Evolutionary conservation across 2,329 filamentous ascomycete species (phyloP), one percentile per base, ranked within the genome.

Genomic region (Aspergillus puulaauensis): DNA sequence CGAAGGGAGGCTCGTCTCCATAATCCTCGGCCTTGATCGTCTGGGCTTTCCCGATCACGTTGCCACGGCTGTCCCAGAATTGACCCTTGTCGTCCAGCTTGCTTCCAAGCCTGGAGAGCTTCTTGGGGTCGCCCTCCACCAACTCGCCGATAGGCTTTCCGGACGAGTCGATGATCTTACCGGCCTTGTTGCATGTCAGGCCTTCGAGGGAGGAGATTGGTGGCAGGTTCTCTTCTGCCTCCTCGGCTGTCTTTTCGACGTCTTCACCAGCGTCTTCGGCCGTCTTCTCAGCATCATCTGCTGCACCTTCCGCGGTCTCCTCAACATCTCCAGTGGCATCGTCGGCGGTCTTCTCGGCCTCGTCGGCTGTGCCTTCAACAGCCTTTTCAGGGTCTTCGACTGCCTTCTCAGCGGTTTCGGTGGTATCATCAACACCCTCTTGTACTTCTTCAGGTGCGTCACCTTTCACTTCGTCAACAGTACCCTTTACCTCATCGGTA

Each of bases 81-180:
- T 88, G 86, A 19, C 86, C 86, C 71, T 86, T 79, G 58, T 80
- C 81, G 62, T 88, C 86, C 23, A 75, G 70, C 15, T 66, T 64
- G 19, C 63, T 67, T 9, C 75, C 76, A 19, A 73, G 61, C 47
- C 73, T 74, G 47, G 73, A 66, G 64, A 86, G 77, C 72, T 87
- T 88, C 75, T 86, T 87, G 58, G 86, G 81, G 17, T 86, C 83
- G 61, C 86, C 87, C 61, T 87, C 83, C 14, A 80, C 72, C 12
- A 87, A 71, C 52, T 88, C 82, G 43, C 87, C 86, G 45, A 82
- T 70, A 1, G 80, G 75, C 45, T 79, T 81, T 39, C 80, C 78
- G 1, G 65, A 27, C 8, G 63, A 62, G 40, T 79, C 75, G 49
- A 81, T 71, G 61, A 73, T 77, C 63, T 70, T 80, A 59, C 68